Base-by-base conservation (phyloP, 495 filamentous ascomycete species). In the Massariosphaeria phaeospora region DNA sequence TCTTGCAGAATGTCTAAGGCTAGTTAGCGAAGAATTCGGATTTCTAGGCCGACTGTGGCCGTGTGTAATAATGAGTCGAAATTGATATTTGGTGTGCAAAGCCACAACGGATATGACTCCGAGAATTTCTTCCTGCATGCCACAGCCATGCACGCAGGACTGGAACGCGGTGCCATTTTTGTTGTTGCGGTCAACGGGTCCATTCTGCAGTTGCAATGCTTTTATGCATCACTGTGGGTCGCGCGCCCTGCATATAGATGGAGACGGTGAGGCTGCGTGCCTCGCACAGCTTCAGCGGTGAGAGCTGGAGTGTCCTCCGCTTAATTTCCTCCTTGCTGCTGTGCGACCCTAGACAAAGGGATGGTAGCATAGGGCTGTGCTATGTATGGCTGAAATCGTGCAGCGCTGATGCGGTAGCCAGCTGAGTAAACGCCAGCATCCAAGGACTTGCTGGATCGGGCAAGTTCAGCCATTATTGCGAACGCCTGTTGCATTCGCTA, bases 361-460 rank as follows among this genome's bases (percentile, higher is more conserved):
- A 61, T 31, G 57, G 57, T 47, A 50, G 50, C 51, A 39, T 61
- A 61, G 57, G 57, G 57, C 57, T 60, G 57, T 49, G 49, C 29
- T 49, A 36, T 30, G 17, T 1, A 30, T 2, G n/a, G 29, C 17
- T 47, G 41, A 17, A 13, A 6, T 38, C 34, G 3, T 38, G 34
- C 4, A 38, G 13, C n/a, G 3, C 6, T 13, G 12, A 4, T 11
- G 10, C 23, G 50, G 38, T 18, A 24, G 17, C 15, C 10, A 11
- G 21, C 13, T 27, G 51, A 46, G 31, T 44, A 26, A 35, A 45
- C 29, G 29, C 39, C 39, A 46, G 27, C 7, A 23, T 1, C 17
- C 3, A 17, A 38, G n/a, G 18, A 23, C 26, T 31, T 48, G 31
- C 45, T 36, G 27, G n/a, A 35, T 12, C n/a, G 26, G 30, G 45